Evolutionary conservation across 2,329 filamentous ascomycete genomes (phyloP).

Genomic region (Trichoderma sp.): DNA sequence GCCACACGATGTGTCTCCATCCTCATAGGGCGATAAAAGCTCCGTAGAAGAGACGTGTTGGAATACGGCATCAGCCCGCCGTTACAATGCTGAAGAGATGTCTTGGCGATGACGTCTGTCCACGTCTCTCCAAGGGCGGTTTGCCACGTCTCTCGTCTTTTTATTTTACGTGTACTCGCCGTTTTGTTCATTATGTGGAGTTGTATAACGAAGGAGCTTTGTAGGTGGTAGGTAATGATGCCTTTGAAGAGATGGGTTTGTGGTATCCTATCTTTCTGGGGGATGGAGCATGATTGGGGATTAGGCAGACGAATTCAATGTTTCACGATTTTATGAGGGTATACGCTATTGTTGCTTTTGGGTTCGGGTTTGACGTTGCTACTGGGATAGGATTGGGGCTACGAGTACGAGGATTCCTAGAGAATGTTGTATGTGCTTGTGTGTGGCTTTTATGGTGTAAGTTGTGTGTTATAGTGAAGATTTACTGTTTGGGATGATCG

Average conservation of each 20-base stretch:
- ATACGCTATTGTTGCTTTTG: neutral
- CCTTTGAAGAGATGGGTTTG: neutral
- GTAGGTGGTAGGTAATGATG: neutral
- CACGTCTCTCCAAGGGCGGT: neutral
- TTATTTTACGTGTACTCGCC: neutral
- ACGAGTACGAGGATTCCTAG: neutral
- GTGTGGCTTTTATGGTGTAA: neutral
- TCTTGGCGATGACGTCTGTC: neutral
- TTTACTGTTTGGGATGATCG: neutral
- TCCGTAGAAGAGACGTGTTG: neutral
- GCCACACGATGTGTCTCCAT: neutral
- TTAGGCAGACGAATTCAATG: neutral
- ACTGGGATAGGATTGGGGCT: neutral
- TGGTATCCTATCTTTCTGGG: neutral
- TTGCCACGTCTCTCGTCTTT: neutral
- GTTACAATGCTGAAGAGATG: neutral
- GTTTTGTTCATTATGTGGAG: neutral
- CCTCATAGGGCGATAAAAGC: neutral
- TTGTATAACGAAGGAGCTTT: neutral
- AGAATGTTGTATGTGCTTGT: neutral
- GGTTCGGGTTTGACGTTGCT: neutral
- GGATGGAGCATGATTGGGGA: neutral
- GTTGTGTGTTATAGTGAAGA: neutral
- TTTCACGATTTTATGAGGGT: neutral
- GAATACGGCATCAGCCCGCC: neutral